Evolutionary conservation across 768 basidiomycete species (phyloP), one percentile per base, ranked within the genome.

Genomic region (Paxillus involutus): DNA sequence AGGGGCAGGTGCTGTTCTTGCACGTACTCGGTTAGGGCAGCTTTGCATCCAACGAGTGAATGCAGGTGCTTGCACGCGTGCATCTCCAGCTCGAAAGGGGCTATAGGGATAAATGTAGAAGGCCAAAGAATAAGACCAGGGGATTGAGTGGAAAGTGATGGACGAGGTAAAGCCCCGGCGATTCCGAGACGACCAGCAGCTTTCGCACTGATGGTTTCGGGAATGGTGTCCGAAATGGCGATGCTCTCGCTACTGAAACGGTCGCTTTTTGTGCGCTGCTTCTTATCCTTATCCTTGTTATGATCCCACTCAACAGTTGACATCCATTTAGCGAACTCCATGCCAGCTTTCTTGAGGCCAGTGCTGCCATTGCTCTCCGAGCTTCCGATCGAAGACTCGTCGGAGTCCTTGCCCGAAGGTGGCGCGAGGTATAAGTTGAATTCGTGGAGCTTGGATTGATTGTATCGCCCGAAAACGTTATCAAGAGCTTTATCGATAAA

Each of bases 21-120:
- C 13, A 86, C 62, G 62, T 73, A 84, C 43, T 81, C 80, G 6
- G 59, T 63, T 10, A 91, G 71, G 4, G 87, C 85, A 35, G 74
- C 73, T 61, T 82, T 81, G 63, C 82, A 86, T 30, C 81, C 81
- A 24, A 91, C 72, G 3, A 91, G 65, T 6, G 77, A 76, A 63
- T 90, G 85, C 46, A 89, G 70, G 62, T 84, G 77, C 69, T 83
- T 86, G 71, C 83, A 85, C n/a, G 82, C 77, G 61, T 89, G 85
- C 83, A 87, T 83, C 71, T 90, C 88, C 33, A 90, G 73, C 63
- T 88, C 87, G 3, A 67, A 63, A 21, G 86, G 76, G 0, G 75
- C 51, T 59, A 86, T 71, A 1, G 85, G 79, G 44, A 89, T 73
- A 65, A 85, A 86, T 6, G 79, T 81, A 24, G 76, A 70, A 7